Evolutionary conservation across 2,329 filamentous ascomycete species (phyloP), one percentile per base, ranked within the genome.

Genomic region (Didymella lethalis): DNA sequence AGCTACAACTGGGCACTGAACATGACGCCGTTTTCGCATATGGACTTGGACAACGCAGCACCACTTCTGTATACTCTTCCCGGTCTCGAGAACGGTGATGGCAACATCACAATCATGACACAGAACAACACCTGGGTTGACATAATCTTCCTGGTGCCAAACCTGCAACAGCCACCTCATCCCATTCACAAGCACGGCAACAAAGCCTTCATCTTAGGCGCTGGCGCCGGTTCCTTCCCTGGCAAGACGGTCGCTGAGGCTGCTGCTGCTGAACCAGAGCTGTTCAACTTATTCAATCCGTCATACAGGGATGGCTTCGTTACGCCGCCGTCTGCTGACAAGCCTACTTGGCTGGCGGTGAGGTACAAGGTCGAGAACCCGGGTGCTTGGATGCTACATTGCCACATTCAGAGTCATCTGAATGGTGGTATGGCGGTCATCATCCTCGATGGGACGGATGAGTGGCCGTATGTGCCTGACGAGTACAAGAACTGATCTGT

Each of bases 161-260:
- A 63, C 6, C 53, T 52, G 18, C 50, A 57, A 4, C 83, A 86
- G 65, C 85, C 82, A 4, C 78, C 83, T 10, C 87, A 89, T 58
- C 84, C 85, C 0, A 84, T 89, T 49, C 87, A 89, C 79, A 88
- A 88, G 77, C 87, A 89, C 73, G 82, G 83, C 46, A 85, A 83
- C 65, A 87, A 86, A 69, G 85, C 84, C 75, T 88, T 81, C 65
- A 74, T 82, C 20, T 80, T 89, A 32, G 87, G 86, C 1, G 57
- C 74, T 0, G 86, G 85, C 2, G 52, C 63, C 14, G 74, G 74
- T 1, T 29, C 48, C 1, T 89, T 85, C 68, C 80, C 76, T 89
- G 83, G 79, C 71, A 69, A 2, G 81, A 79, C 0, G 5, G 83
- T 88, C 0, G 82, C 79, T 0, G 83, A 86, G 54, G 86, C 86